Percentiles rank a stretch among this genome's conserved stretches.
phyloP scores from a whole-genome alignment of 2,329 filamentous ascomycete species.

The Stemphylium beticola region DNA sequence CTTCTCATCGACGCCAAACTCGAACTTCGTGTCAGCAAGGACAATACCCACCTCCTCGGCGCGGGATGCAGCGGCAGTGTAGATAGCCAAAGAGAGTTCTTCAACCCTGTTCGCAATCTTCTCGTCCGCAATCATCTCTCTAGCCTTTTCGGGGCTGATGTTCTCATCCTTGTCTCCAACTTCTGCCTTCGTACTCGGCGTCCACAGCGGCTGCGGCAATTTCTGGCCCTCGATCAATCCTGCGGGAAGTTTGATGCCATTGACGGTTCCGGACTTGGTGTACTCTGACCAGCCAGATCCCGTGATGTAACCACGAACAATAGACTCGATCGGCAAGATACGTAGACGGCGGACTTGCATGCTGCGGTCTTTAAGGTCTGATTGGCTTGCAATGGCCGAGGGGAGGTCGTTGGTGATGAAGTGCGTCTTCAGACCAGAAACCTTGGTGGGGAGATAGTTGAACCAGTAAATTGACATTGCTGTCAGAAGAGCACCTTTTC shows the following conservation, averaged over 20 bases:
- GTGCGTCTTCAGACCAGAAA: constrained; percentile 68
- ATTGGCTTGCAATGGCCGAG: constrained; percentile 51
- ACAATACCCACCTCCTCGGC: constrained; percentile 72
- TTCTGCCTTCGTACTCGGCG: constrained; percentile 85
- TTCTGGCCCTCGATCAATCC: constrained; percentile 74
- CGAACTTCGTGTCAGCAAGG: constrained; percentile 79
- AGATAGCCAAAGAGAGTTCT: constrained; percentile 68
- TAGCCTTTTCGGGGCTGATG: constrained; percentile 71
- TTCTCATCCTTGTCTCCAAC: constrained; percentile 83
- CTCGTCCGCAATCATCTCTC: constrained; percentile 66
- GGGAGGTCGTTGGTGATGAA: constrained; percentile 67
- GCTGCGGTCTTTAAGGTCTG: constrained; percentile 61
- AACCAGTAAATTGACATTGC: constrained; percentile 73
- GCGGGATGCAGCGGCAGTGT: constrained; percentile 68
- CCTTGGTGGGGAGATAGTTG: constrained; percentile 60
- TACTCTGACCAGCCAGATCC: constrained; percentile 86
- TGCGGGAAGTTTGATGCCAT: constrained; percentile 72
- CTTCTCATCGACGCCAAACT: constrained; percentile 70
- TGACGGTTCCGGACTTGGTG: constrained; percentile 74
- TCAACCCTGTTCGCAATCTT: constrained; percentile 70
- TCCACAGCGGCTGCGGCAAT: constrained; percentile 74
- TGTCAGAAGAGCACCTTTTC: constrained; percentile 71
- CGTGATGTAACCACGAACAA: constrained; percentile 89
- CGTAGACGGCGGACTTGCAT: constrained; percentile 79
- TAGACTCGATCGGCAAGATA: constrained; percentile 80